Percentiles rank a stretch among this genome's conserved stretches.
Evolutionary conservation across 1,284 basidiomycete genomes (phyloP).

Genomic region (Trametes versicolor): DNA sequence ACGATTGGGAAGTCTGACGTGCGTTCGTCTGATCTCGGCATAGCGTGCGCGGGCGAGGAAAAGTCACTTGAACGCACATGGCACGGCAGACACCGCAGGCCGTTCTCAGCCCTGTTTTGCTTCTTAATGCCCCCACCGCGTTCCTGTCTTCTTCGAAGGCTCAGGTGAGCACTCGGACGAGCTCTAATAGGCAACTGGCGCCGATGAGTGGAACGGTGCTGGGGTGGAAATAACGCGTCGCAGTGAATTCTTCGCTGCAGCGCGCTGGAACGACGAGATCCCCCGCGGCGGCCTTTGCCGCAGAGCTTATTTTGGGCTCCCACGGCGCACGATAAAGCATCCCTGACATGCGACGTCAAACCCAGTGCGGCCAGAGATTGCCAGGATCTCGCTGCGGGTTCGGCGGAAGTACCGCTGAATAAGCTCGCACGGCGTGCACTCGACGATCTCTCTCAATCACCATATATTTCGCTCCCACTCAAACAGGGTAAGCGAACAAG

Average conservation of each 20-base stretch:
- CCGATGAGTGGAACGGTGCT: slow-evolving; percentile 15
- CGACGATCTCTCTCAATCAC: slow-evolving; percentile 2
- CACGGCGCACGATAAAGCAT: slow-evolving; percentile 17
- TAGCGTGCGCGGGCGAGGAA: slow-evolving; percentile 18
- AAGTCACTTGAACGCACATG: slow-evolving; percentile 26
- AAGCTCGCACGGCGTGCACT: slow-evolving; percentile 9
- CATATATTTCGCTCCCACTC: not conserved
- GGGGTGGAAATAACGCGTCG: slow-evolving; percentile 21
- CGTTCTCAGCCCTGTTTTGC: slow-evolving; percentile 30
- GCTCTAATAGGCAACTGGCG: slow-evolving; percentile 22
- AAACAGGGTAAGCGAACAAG: slow-evolving; percentile 5
- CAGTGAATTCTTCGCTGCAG: slow-evolving; percentile 8
- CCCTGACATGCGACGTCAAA: slow-evolving; percentile 9
- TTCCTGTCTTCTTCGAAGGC: slow-evolving; percentile 23
- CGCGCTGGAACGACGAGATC: slow-evolving; percentile 7
- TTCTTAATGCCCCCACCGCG: slow-evolving; percentile 33
- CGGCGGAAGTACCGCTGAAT: slow-evolving; percentile 13
- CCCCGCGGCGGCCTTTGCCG: slow-evolving; percentile 15
- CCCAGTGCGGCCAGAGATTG: slow-evolving; percentile 1
- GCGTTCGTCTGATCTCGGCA: slow-evolving; percentile 31
- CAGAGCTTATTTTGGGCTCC: slow-evolving; percentile 18
- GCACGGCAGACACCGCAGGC: slow-evolving; percentile 22
- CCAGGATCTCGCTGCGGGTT: slow-evolving; percentile 6
- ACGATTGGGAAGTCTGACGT: slow-evolving; percentile 33
- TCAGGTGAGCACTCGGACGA: slow-evolving; percentile 16